These are phyloP conservation scores for Aristolochia fimbriata DNA, from an alignment of 164 flowering plant genomes.

Conservation along the genomic window DNA sequence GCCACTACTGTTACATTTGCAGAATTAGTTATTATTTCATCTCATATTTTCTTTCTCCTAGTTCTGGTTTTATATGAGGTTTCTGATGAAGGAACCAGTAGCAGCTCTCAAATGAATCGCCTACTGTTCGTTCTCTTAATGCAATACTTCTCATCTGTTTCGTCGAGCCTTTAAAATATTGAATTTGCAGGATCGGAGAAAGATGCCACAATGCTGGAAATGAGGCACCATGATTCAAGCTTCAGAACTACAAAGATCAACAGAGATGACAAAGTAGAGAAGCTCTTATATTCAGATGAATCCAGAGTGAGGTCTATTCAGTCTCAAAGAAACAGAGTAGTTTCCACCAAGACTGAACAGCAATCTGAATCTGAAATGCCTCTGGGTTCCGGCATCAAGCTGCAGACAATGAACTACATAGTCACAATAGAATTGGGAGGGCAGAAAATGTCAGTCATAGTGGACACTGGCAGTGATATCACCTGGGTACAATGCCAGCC, in stretches of 20 bases:
- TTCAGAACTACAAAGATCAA: conserved; percentile 18
- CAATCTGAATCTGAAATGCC: conserved; percentile 38
- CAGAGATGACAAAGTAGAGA: conserved; percentile 29
- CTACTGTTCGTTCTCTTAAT: too few species aligned
- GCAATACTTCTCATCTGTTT: too few species aligned
- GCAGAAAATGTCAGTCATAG: conserved; percentile 44
- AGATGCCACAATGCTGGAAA: conserved; percentile 47
- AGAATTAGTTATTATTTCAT: too few species aligned
- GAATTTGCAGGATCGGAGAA: conserved; percentile 31
- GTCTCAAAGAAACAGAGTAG: conserved; percentile 19
- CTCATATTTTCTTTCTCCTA: neutral
- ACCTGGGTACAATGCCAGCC: conserved; percentile 94
- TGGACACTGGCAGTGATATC: conserved; percentile 84
- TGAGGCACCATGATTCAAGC: conserved; percentile 48
- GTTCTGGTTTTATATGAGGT: neutral
- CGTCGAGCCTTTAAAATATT: neutral
- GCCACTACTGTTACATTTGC: too few species aligned
- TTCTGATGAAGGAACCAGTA: neutral
- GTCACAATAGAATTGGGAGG: conserved; percentile 51
- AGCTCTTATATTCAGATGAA: conserved; percentile 32
- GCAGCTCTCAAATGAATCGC: neutral
- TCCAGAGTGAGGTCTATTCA: conserved; percentile 40
- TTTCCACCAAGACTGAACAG: conserved; percentile 10
- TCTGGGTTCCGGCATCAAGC: conserved; percentile 41
- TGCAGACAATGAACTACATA: conserved; percentile 65